Evolutionary conservation across 805 yeast species (phyloP), one percentile per base, ranked within the genome.

Genomic region (Candida sakaeoensis): DNA sequence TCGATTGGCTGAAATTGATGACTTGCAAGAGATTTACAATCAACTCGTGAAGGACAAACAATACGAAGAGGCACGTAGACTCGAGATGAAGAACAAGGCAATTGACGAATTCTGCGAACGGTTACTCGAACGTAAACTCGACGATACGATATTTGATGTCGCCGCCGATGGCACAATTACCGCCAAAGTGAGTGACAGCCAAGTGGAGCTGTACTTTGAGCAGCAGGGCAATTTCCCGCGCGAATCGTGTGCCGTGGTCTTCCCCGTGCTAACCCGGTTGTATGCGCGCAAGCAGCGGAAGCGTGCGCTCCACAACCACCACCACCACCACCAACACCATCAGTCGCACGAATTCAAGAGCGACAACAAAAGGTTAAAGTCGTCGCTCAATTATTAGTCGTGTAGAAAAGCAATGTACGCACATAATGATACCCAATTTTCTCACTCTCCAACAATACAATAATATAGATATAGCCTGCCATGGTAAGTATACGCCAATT

Each of bases 11-110:
- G 37, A 7, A 37, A 41, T 45, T n/a, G 52, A 50, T 5, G 70
- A 65, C 30, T 37, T 62, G 3, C 51, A 43, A 3, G 41, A 53
- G 15, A 57, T 68, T 9, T 62, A 56, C 36, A 58, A 56, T 7
- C 52, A 51, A 5, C 44, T 68, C 33, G 53, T 52, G 32, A 43
- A 49, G 9, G 25, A 37, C 1, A 52, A 47, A 21, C 47, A 49
- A 29, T 45, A 52, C 22, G 24, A 39, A 17, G 43, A 41, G 18
- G 23, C 40, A 18, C 33, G 38, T 5, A 40, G 25, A 3, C 41
- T 50, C 25, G 46, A 47, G 19, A 42, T 33, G n/a, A 45, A 41
- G 26, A 26, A 27, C 8, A 14, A 14, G 4, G 18, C 18, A 13
- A 42, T 40, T 18, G 37, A 34, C 7, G 39, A 38, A 3, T 42